Evolutionary conservation across 2,329 filamentous ascomycete species (phyloP).

Genomic region (Rhinocladiella similis): DNA sequence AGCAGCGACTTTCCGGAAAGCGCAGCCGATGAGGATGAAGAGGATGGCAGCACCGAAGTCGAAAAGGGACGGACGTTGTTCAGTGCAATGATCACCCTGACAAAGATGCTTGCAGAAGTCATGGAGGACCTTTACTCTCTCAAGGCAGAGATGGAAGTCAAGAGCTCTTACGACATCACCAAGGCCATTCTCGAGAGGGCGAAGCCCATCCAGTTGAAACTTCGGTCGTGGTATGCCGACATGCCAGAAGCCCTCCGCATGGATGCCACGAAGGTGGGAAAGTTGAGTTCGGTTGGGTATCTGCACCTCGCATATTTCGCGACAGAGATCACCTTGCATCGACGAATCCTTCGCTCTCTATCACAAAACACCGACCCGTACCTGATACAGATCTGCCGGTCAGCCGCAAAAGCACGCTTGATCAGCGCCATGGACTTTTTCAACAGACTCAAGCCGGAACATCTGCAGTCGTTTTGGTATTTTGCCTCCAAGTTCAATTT

Average conservation of each 20-base stretch:
- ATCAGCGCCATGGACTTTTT: conserved; percentile 98
- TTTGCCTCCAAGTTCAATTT: conserved; percentile 66
- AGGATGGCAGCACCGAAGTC: conserved; percentile 36
- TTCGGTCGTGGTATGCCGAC: conserved; percentile 54
- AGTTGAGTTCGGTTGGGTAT: conserved; percentile 42
- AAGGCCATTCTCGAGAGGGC: conserved; percentile 53
- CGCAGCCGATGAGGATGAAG: conserved; percentile 29
- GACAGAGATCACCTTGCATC: conserved; percentile 47
- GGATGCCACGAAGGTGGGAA: conserved; percentile 46
- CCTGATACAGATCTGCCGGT: conserved; percentile 75
- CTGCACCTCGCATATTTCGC: conserved; percentile 49
- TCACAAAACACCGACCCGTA: conserved; percentile 66
- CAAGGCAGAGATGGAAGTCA: conserved; percentile 36
- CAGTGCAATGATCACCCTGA: conserved; percentile 53
- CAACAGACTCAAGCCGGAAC: conserved; percentile 81
- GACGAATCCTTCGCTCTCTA: conserved; percentile 39
- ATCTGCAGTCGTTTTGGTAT: conserved; percentile 85
- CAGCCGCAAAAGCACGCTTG: conserved; percentile 86
- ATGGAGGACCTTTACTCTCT: conserved; percentile 55
- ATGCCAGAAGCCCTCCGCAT: conserved; percentile 51
- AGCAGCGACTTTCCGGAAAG: conserved; percentile 47
- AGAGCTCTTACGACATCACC: conserved; percentile 34
- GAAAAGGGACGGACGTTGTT: conserved; percentile 49
- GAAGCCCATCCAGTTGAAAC: conserved; percentile 54
- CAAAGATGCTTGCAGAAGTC: conserved; percentile 53